These are phyloP conservation scores for Angomonas deanei DNA, from an alignment of 208 protist genomes.

Conservation along the genomic window DNA sequence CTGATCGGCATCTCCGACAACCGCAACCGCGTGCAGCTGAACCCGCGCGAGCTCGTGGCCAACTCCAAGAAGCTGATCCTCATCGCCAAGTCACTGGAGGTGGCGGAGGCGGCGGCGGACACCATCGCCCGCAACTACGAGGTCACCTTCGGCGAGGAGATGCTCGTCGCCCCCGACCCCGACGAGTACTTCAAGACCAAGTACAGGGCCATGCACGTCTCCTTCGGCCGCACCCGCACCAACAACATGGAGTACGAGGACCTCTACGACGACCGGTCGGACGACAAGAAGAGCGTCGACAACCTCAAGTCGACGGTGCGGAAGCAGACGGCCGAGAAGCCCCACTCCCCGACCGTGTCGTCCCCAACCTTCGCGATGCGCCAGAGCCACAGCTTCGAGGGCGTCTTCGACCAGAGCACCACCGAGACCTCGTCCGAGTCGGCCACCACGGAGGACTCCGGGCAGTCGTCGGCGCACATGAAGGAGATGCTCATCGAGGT, in stretches of 20 bases:
- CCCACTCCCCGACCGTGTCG: slow-evolving; percentile 4
- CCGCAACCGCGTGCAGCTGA: slow-evolving; percentile 55
- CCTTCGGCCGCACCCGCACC: neutral
- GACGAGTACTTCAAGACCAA: slow-evolving; percentile 20
- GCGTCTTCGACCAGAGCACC: too few relatives aligned
- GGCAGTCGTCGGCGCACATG: neutral
- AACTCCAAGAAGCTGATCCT: slow-evolving; percentile 61
- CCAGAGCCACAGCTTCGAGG: too few relatives aligned
- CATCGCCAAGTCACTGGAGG: slow-evolving; percentile 52
- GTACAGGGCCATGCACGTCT: neutral
- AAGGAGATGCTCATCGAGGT: slow-evolving; percentile 24
- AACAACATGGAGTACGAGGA: neutral
- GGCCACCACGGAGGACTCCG: neutral
- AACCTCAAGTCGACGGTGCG: neutral
- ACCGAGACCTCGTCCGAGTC: slow-evolving; percentile 11
- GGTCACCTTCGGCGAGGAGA: slow-evolving; percentile 47
- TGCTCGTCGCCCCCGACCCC: slow-evolving; percentile 38
- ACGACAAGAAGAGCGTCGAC: neutral
- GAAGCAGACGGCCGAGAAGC: neutral
- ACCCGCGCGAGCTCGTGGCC: slow-evolving; percentile 40
- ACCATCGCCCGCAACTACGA: slow-evolving; percentile 37
- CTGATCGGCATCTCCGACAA: slow-evolving; percentile 62
- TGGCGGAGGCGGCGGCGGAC: slow-evolving; percentile 32
- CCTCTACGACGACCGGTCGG: neutral
- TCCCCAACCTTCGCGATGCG: too few relatives aligned